Evolutionary conservation across 352 stramenopile genomes (phyloP), one percentile per base, ranked within the genome.

Genomic region (Detonula confervacea): DNA sequence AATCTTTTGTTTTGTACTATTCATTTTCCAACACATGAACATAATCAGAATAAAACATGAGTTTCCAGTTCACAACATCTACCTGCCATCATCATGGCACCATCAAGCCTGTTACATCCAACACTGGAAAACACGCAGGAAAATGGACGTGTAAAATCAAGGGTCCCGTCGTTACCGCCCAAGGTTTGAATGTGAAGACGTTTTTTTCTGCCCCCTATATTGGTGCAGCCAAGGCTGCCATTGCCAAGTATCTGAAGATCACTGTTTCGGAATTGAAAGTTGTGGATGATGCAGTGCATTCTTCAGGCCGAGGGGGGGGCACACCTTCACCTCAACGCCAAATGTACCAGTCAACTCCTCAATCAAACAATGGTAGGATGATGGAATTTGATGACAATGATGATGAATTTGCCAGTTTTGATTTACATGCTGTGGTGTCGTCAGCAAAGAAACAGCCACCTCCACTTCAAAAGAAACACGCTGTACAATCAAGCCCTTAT

Each of bases 351-450:
- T n/a, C n/a, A n/a, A n/a, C n/a, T n/a, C n/a, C n/a, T n/a, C n/a
- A n/a, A n/a, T n/a, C n/a, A n/a, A n/a, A n/a, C 16, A 42, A 35
- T 29, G 4, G 37, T 46, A 16, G 22, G 5, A 63, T 49, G 30
- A 29, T 11, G 2, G 57, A 66, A 35, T 66, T 66, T 62, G 63
- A 72, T 51, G 44, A 33, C 20, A 39, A 75, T 61, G 66, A 75
- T 27, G 54, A 66, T 18, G 65, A 54, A 25, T 66, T 75, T 44
- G 66, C 66, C 0, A 63, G 20, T 37, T 75, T 75, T 59, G 66
- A 75, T 37, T 54, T 75, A 3, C 12, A 75, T 51, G 54, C 63
- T 72, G 63, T 22, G 18, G 22, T 66, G 22, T 51, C 35, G 11
- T 54, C 33, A 54, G 33, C 33, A 42, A 42, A 42, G 33, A 42